A percentile compares a stretch with the other conserved stretches of the same genome.
phyloP scores from a whole-genome alignment of 768 basidiomycete species.

The Paxillus involutus region DNA sequence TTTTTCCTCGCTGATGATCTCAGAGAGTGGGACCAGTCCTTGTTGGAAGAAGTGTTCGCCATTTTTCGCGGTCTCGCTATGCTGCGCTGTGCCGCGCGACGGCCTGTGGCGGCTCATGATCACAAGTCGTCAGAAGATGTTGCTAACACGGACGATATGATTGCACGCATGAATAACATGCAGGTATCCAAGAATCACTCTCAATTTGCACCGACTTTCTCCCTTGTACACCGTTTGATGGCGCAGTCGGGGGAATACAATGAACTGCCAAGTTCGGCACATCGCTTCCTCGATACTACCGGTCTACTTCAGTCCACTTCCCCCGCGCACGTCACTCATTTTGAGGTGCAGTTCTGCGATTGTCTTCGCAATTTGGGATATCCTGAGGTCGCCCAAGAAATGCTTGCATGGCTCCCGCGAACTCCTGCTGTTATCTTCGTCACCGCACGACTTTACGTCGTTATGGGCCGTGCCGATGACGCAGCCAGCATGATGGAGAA shows the following conservation, averaged over 20 bases:
- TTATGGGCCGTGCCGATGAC: slow-evolving; percentile 68
- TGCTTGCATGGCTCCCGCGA: slow-evolving; percentile 76
- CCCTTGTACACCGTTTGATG: slow-evolving; percentile 64
- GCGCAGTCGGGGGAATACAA: slow-evolving; percentile 47
- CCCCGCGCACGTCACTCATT: slow-evolving; percentile 63
- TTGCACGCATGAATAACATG: slow-evolving; percentile 68
- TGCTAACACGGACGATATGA: slow-evolving; percentile 59
- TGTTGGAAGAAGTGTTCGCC: slow-evolving; percentile 74
- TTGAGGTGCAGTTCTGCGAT: slow-evolving; percentile 75
- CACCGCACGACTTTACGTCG: slow-evolving; percentile 63
- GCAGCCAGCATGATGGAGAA: slow-evolving; percentile 72
- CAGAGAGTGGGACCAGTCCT: slow-evolving; percentile 59
- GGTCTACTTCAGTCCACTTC: slow-evolving; percentile 69
- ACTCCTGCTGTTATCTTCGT: slow-evolving; percentile 78
- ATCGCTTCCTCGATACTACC: slow-evolving; percentile 66
- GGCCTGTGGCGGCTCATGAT: slow-evolving; percentile 49
- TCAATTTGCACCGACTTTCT: slow-evolving; percentile 52
- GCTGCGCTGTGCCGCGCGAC: slow-evolving; percentile 58
- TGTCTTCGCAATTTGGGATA: slow-evolving; percentile 64
- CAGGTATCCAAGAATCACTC: slow-evolving; percentile 57
- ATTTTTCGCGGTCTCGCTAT: slow-evolving; percentile 79
- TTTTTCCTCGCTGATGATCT: slow-evolving; percentile 71
- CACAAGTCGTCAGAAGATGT: slow-evolving; percentile 32
- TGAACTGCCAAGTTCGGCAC: slow-evolving; percentile 58
- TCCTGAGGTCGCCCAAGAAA: slow-evolving; percentile 56